A percentile compares a stretch with the other conserved stretches of the same genome.
Evolutionary conservation across 1,139 yeast genomes (phyloP).

Genomic region (Hyphopichia khmerensis): DNA sequence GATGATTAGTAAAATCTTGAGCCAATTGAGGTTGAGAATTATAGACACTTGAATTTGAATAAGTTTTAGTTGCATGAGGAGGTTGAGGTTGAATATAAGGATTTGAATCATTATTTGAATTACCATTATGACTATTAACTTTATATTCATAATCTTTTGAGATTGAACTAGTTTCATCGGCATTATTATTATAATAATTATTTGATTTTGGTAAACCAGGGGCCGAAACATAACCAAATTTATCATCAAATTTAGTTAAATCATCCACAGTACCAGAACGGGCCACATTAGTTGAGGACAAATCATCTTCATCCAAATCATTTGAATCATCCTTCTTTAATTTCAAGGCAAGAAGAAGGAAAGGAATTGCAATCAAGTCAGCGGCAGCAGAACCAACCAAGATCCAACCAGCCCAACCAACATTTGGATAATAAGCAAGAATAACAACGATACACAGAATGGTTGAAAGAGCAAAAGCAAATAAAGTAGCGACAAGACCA

Average conservation of each 20-base stretch:
- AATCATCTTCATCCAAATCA: conserved; percentile 27
- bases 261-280: conserved; percentile 19
- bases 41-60: conserved; percentile 23
- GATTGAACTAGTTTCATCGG: conserved; percentile 17
- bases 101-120: not conserved
- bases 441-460: conserved; percentile 54
- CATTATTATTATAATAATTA: not conserved
- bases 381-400: conserved; percentile 64
- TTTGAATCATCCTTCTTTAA: conserved; percentile 18
- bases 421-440: conserved; percentile 59
- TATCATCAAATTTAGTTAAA: conserved; percentile 18
- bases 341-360: conserved; percentile 24
- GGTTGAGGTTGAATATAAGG: not conserved
- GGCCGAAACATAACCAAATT: conserved; percentile 8
- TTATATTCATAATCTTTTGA: conserved; percentile 31
- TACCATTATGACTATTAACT: conserved; percentile 10
- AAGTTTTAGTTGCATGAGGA: conserved; percentile 8
- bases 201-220: not conserved
- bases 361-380: conserved; percentile 35
- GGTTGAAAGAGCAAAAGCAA: conserved; percentile 53
- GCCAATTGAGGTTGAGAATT: conserved; percentile 34
- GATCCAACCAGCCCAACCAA: conserved; percentile 70
- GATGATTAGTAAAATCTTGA: conserved; percentile 32
- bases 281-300: conserved; percentile 8
- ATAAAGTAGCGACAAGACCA: conserved; percentile 29